Evolutionary conservation across 169 alveolate genomes (phyloP), one percentile per base, ranked within the genome.

Genomic region (Cyclospora cayetanensis): DNA sequence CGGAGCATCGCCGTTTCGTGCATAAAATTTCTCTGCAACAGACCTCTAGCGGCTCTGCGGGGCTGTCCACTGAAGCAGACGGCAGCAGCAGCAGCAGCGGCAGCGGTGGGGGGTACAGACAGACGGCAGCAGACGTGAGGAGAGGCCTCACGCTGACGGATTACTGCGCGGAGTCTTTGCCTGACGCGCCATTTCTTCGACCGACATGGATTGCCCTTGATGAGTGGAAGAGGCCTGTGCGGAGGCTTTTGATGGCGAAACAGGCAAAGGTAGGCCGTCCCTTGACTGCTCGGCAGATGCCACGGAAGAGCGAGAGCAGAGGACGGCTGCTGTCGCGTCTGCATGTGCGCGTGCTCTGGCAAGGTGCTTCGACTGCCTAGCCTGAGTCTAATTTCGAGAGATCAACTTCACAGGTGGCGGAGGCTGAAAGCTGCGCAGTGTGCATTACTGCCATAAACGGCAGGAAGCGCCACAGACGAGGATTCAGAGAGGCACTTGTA

Each of bases 151-250:
- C 85, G 9, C 85, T 86, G 31, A 86, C 92, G 0, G 92, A 86
- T 35, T 86, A 86, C 74, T 34, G 72, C 46, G 92, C 60, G 7
- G 79, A 43, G 29, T 52, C 68, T 15, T 74, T 86, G 22, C 68
- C 80, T 2, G 92, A 86, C 35, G 84, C 77, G 9, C 85, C 83
- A 2, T 86, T 37, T 53, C 79, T 86, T 42, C 66, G 92, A 18
- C 27, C 83, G 12, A 43, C 70, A 29, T 68, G 83, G 92, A 39
- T 86, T 50, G 60, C 76, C 35, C 29, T 86, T 22, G 92, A 86
- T 29, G 92, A 86, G 20, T 86, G 92, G 92, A 86, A 86, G 37
- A 43, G 92, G 11, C 92, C 92, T 2, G 92, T 86, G 11, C 41
- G 92, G 52, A 42, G 72, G 20, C 85, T 86, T 27, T 41, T 86